phyloP scores from a whole-genome alignment of 192 early-diverging fungal genomes.

The Dimargaris cristalligena region DNA sequence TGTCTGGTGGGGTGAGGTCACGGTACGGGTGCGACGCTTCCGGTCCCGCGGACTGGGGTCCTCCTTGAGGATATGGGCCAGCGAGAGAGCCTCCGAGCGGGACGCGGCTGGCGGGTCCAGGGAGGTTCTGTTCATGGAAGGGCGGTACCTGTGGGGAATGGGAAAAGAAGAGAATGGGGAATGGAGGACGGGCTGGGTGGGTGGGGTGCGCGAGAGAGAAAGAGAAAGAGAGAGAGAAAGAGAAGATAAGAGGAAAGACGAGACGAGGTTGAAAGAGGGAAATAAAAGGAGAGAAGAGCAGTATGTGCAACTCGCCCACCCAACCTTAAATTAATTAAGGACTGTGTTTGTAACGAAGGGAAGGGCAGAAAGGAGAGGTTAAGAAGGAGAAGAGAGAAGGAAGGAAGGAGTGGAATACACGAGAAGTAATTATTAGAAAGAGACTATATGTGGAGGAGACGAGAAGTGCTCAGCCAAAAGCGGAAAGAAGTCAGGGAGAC shows the following conservation, averaged over 20 bases:
- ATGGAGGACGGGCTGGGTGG: not conserved
- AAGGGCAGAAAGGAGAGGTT: not conserved
- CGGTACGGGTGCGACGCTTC: slow-evolving; percentile 31
- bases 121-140: no score
- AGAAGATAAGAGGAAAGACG: not conserved
- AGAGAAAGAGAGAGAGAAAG: not conserved
- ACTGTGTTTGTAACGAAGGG: not conserved
- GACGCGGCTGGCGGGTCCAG: no score
- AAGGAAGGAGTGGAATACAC: no score
- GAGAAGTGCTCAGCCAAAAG: no score
- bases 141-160: not conserved
- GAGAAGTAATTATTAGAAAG: no score
- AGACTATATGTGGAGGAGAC: no score
- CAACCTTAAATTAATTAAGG: not conserved
- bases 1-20: slow-evolving; percentile 40
- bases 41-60: slow-evolving; percentile 6
- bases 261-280: not conserved
- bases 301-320: not conserved
- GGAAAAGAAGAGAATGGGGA: not conserved
- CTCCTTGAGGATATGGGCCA: not conserved
- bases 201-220: not conserved
- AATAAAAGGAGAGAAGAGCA: not conserved
- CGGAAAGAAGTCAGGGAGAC: no score
- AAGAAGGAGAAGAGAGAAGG: no score
- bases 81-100: not conserved